phyloP scores from a whole-genome alignment of 306 rosid genomes.

The Prunus dulcis region DNA sequence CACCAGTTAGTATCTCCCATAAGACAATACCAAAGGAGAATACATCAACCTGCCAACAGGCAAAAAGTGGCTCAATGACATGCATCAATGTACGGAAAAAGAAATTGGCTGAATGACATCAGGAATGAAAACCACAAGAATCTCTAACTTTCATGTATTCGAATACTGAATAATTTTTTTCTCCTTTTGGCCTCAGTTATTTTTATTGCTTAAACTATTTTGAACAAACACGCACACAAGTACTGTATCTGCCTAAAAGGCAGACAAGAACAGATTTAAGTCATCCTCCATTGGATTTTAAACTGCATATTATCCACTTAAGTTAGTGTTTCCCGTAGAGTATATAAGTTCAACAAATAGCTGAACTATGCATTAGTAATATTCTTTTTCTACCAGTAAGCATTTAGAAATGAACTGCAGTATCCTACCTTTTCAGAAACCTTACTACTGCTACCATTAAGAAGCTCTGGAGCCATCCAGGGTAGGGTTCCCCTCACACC shows the following conservation, averaged over 20 bases:
- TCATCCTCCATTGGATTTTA: neutral
- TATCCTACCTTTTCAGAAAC: slow-evolving; percentile 82
- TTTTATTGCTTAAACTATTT: neutral
- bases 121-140: neutral
- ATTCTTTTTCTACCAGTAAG: neutral
- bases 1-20: slow-evolving; percentile 90
- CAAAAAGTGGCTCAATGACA: slow-evolving; percentile 12
- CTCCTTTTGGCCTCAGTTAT: neutral
- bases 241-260: neutral
- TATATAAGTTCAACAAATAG: neutral
- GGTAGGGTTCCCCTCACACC: slow-evolving; percentile 92
- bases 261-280: neutral
- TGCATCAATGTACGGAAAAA: neutral
- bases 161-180: neutral
- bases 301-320: neutral
- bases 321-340: neutral
- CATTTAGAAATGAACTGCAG: neutral
- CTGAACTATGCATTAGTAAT: neutral
- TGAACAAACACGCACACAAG: neutral
- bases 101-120: neutral
- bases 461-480: slow-evolving; percentile 95
- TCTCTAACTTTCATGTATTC: neutral
- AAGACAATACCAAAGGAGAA: slow-evolving; percentile 90
- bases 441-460: slow-evolving; percentile 84
- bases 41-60: slow-evolving; percentile 70